These are phyloP conservation scores for Jamesozyma piceae DNA, from an alignment of 805 yeast species.

Conservation along the genomic window DNA sequence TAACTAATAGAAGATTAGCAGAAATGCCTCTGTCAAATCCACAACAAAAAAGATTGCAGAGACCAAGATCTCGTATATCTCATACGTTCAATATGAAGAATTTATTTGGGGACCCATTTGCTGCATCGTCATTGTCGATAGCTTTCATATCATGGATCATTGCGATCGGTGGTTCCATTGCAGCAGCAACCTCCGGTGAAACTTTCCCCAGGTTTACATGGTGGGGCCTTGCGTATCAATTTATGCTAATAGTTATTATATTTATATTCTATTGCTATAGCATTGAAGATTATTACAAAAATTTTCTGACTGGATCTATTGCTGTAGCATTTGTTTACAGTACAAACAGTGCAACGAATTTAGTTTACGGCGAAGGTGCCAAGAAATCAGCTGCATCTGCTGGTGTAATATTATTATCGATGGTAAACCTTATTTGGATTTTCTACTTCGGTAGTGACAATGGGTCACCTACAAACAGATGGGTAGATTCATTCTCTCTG, in stretches of 20 bases:
- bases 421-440: conserved; percentile 77
- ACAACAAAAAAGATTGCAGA: conserved; percentile 19
- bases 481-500: conserved; percentile 73
- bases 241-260: conserved; percentile 46
- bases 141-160: conserved; percentile 77
- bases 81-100: conserved; percentile 36
- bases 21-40: conserved; percentile 17
- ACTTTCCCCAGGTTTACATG: conserved; percentile 77
- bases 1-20: too few species aligned
- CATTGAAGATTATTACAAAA: conserved; percentile 59
- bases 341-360: conserved; percentile 70
- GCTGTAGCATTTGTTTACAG: conserved; percentile 75
- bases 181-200: conserved; percentile 34
- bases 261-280: conserved; percentile 49
- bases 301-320: conserved; percentile 32
- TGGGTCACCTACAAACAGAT: conserved; percentile 76
- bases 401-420: conserved; percentile 75
- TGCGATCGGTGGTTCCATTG: conserved; percentile 79
- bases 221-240: conserved; percentile 90
- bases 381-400: conserved; percentile 83
- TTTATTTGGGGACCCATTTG: conserved; percentile 76
- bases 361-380: conserved; percentile 60
- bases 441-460: conserved; percentile 86
- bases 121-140: conserved; percentile 68
- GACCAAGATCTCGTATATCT: conserved; percentile 11